Base-by-base conservation (phyloP, 768 basidiomycete species). In the Tricholomella constricta region DNA sequence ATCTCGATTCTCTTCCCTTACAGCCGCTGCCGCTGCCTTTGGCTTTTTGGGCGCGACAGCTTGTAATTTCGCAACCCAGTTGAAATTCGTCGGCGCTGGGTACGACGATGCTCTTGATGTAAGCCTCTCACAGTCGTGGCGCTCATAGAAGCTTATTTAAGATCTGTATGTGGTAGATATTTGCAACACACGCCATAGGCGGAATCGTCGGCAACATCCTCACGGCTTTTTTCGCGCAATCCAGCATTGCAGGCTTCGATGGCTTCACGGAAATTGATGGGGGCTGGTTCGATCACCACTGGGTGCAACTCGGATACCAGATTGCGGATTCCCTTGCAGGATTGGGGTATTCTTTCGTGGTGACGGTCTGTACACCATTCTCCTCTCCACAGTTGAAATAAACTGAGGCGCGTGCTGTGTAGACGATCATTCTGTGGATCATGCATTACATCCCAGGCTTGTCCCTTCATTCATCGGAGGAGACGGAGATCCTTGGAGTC, bases 51-150 rank as follows among this genome's bases (percentile, higher is more conserved):
- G 87, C 0, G 91, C 91, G 15, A 89, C 87, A 0, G 59, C 85
- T 2, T 97, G 92, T 76, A 98, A 98, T 72, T 93, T 92, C 68
- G 91, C 93, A n/a, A 98, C 96, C 3, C 88, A 96, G 62, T 80
- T 98, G 66, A 98, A 98, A 74, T 92, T 89, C 67, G 44, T 89
- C 25, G 74, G 85, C 58, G 74, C 85, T 58, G 76, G 78, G 26
- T 91, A 85, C 60, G 91, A 93, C 55, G 91, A 93, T 65, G 80
- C 88, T 12, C 81, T 93, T 15, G 91, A 93, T 78, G 86, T 89
- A 46, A 38, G 48, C n/a, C 11, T 19, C 19, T 17, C 38, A 17
- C 6, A n/a, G n/a, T n/a, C n/a, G n/a, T n/a, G n/a, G n/a, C n/a
- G n/a, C n/a, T n/a, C n/a, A n/a, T n/a, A n/a, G n/a, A n/a, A n/a